Conservation (phyloP, 2,329 filamentous ascomycete species). For the Colletotrichum orbiculare region DNA sequence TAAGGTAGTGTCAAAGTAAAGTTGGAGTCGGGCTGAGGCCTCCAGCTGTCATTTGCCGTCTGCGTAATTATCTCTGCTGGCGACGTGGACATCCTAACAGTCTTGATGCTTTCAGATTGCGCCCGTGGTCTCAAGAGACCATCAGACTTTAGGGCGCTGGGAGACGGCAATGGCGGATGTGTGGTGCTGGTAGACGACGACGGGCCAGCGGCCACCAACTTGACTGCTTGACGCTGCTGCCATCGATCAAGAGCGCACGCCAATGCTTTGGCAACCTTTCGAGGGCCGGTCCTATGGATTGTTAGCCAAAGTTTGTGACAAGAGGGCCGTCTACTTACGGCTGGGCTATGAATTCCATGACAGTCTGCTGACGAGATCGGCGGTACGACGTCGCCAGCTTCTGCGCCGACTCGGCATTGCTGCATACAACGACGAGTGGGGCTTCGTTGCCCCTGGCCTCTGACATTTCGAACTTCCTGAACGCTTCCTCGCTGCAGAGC, state of each 20-base stretch:
- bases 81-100: conserved; percentile 3
- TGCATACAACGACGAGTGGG: conserved; percentile 37
- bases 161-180: not conserved
- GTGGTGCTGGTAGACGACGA: not conserved
- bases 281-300: conserved; percentile 28
- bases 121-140: conserved; percentile 9
- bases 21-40: conserved; percentile 8
- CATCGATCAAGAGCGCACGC: conserved; percentile 34
- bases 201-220: conserved; percentile 8
- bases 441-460: conserved; percentile 37
- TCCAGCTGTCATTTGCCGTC: conserved; percentile 13
- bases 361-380: conserved; percentile 12
- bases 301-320: not conserved
- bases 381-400: conserved; percentile 32
- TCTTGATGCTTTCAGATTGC: conserved; percentile 29
- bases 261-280: conserved; percentile 38
- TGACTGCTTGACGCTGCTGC: conserved; percentile 25
- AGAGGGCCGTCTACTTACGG: conserved; percentile 34
- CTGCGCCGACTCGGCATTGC: conserved; percentile 36
- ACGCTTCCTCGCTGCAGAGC: conserved; percentile 43
- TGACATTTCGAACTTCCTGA: conserved; percentile 31
- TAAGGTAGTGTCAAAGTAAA: conserved; percentile 33
- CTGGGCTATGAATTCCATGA: conserved; percentile 40
- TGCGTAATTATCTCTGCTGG: conserved; percentile 4
- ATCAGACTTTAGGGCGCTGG: conserved; percentile 3